Conservation (phyloP, 768 basidiomycete species). For the Boletus sensibilis region DNA sequence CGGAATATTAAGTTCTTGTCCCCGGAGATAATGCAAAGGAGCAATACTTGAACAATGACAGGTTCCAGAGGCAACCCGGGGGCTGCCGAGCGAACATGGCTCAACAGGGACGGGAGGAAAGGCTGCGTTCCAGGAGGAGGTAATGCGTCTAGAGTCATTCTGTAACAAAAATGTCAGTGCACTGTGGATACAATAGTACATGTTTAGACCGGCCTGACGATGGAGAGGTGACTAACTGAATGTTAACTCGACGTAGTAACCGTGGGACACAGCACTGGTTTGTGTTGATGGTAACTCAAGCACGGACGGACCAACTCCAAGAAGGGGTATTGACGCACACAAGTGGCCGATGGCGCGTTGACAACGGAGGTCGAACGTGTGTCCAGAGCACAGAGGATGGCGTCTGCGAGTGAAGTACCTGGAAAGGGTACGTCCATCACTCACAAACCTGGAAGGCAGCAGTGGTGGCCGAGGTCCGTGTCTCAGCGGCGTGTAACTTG, state of each 20-base stretch:
- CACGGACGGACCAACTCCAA: background rate
- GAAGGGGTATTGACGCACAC: background rate
- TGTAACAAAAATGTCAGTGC: background rate
- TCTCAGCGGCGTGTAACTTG: background rate
- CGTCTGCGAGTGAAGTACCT: background rate
- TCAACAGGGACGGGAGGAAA: conserved; percentile 52
- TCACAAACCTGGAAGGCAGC: too few relatives aligned
- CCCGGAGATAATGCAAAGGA: conserved; percentile 62
- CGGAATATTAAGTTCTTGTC: conserved; percentile 64
- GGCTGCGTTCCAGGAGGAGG: conserved; percentile 41
- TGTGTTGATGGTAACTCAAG: conserved; percentile 23
- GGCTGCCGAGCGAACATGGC: conserved; percentile 42
- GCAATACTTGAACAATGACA: conserved; percentile 61
- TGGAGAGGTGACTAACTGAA: background rate
- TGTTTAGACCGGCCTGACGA: background rate
- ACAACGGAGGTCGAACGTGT: background rate
- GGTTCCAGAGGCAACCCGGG: conserved; percentile 59
- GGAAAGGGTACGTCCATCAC: too few relatives aligned
- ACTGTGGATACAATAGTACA: background rate
- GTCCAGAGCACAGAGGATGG: background rate
- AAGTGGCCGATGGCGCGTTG: conserved; percentile 1
- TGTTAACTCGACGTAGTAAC: background rate
- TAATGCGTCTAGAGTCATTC: conserved; percentile 25
- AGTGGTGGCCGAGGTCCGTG: background rate
- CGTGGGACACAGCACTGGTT: conserved; percentile 20